Base-by-base conservation (phyloP, 1,139 yeast species). In the Candida tetrigidarum region DNA sequence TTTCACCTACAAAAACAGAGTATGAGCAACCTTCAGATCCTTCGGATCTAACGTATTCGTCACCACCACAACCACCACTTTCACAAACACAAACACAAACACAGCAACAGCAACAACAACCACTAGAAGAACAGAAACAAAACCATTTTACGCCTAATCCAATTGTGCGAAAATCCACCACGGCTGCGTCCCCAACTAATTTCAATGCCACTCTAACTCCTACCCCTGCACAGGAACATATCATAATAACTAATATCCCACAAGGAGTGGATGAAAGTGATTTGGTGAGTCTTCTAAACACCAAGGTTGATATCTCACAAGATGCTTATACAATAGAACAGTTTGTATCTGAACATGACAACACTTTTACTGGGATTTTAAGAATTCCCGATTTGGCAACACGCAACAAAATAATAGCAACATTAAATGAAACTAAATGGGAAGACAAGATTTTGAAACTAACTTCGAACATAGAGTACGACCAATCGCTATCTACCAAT, bases 1-100 rank as follows among this genome's bases (percentile, higher is more conserved):
- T 66, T 46, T 44, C 59, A 28, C 70, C 68, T 15, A 39, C 48
- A n/a, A 29, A 30, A 10, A 11, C 8, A 11, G 2, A 14, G 7
- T 4, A 32, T 11, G 5, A 19, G 3, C 19, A 19, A 12, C 28
- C 19, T 9, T 38, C 36, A 30, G 41, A 38, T 23, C 41, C 41
- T 14, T 11, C 41, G 5, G 41, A 38, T 16, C 22, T 38, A 14
- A 29, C 35, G 6, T 38, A 38, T 15, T 22, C 25, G 1, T 7
- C n/a, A 7, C 20, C 22, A 29, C 33, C 18, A 5, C 26, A 29
- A 25, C n/a, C n/a, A n/a, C n/a, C n/a, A n/a, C n/a, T n/a, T n/a
- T n/a, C n/a, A n/a, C n/a, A n/a, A n/a, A n/a, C n/a, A n/a, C n/a
- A n/a, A n/a, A n/a, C n/a, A n/a, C n/a, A n/a, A n/a, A n/a, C n/a